These are phyloP conservation scores for Arabidopsis arenosa DNA, from an alignment of 345 rosid genomes.

Conservation along the genomic window DNA sequence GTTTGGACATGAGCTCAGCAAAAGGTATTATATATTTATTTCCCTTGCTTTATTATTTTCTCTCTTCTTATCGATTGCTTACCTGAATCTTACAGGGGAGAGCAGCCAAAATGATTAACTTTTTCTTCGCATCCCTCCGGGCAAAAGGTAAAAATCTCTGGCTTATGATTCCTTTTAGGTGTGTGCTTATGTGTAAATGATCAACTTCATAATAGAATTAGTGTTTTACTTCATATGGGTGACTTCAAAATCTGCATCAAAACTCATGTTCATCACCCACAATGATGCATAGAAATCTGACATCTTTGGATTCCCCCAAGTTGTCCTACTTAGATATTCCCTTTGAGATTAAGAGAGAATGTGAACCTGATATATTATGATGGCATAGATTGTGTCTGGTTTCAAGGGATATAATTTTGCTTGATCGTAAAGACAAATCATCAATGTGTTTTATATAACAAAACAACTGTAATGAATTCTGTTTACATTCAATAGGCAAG, in stretches of 20 bases:
- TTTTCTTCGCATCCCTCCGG: neutral
- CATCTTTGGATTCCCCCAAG: neutral
- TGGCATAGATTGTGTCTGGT: neutral
- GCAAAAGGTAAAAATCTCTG: neutral
- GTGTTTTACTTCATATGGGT: neutral
- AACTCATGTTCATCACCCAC: neutral
- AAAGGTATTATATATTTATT: neutral
- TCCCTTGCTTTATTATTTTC: neutral
- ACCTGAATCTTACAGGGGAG: neutral
- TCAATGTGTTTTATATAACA: neutral
- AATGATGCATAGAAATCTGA: neutral
- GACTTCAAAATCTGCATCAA: neutral
- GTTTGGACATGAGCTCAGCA: no score
- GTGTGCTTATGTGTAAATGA: neutral
- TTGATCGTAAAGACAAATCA: neutral
- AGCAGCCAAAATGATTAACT: neutral
- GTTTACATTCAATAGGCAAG: constrained; percentile 30
- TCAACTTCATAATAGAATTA: neutral
- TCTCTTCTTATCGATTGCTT: neutral
- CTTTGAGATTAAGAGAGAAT: neutral
- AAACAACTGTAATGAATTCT: neutral
- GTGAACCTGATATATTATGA: neutral
- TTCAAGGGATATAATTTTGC: neutral
- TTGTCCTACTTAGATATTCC: neutral
- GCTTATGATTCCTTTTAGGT: neutral